Evolutionary conservation across 73 alveolate species (phyloP).

Genomic region (Paraurostyla sp.): DNA sequence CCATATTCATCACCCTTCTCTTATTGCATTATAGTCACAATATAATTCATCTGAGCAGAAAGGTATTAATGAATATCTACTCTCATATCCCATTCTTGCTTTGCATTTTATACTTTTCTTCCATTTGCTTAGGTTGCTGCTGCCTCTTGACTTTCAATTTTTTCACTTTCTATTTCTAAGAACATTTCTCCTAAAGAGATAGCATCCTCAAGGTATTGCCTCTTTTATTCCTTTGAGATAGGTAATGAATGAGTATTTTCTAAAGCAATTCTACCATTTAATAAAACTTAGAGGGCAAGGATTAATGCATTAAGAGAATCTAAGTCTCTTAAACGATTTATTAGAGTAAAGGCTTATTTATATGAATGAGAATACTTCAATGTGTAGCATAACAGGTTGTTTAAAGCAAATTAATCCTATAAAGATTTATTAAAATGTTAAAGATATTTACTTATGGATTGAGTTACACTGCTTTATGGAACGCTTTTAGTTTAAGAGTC

Average conservation of each 20-base stretch:
- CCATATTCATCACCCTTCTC: background rate
- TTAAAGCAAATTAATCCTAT: conserved; percentile 47
- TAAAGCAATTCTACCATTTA: conserved; percentile 18
- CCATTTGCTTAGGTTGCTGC: background rate
- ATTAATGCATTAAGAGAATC: conserved; percentile 24
- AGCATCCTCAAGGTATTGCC: conserved; percentile 5
- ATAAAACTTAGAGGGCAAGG: background rate
- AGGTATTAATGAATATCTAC: conserved; percentile 21
- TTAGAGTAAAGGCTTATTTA: background rate
- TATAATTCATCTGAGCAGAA: background rate
- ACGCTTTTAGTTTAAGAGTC: background rate
- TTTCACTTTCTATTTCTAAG: conserved; percentile 33
- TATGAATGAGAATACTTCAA: background rate
- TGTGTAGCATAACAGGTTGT: background rate
- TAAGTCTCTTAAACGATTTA: background rate
- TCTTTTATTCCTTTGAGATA: background rate
- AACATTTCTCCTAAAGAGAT: conserved; percentile 35
- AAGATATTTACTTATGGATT: conserved; percentile 6
- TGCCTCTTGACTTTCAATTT: background rate
- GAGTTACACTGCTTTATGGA: conserved; percentile 1
- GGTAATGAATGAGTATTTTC: background rate
- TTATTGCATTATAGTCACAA: conserved; percentile 27
- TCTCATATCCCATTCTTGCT: background rate
- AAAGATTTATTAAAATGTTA: background rate
- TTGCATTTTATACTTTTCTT: too few relatives aligned